A percentile compares a stretch with the other conserved stretches of the same genome.
These are phyloP conservation scores for Porodaedalea pini DNA, from an alignment of 1,284 basidiomycete species.

Conservation along the genomic window DNA sequence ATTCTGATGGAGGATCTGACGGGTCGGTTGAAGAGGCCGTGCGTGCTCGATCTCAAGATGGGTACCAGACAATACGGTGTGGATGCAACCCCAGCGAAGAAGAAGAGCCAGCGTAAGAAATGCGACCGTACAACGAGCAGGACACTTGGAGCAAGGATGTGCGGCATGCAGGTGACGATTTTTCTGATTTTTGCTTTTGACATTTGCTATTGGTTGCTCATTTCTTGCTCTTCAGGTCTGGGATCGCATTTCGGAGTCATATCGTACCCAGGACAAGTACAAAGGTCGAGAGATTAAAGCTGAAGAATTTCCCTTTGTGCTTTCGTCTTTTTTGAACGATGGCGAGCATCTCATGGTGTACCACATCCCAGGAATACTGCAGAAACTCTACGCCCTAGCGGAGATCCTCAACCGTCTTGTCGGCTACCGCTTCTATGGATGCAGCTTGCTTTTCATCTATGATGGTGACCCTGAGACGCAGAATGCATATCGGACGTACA, in stretches of 20 bases:
- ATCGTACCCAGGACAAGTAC: slow-evolving; percentile 96
- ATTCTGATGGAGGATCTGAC: slow-evolving; percentile 99
- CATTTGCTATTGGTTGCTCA: slow-evolving; percentile 7
- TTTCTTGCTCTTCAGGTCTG: slow-evolving; percentile 64
- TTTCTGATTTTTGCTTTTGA: slow-evolving; percentile 10
- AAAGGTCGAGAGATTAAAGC: slow-evolving; percentile 86
- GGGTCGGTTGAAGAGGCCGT: slow-evolving; percentile 88
- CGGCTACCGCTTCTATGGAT: slow-evolving; percentile 97
- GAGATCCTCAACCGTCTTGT: slow-evolving; percentile 83
- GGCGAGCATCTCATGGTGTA: slow-evolving; percentile 82
- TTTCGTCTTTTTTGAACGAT: slow-evolving; percentile 83
- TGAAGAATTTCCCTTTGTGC: slow-evolving; percentile 79
- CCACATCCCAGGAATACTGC: slow-evolving; percentile 89
- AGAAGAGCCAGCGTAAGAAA: slow-evolving; percentile 97
- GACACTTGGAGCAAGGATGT: slow-evolving; percentile 88
- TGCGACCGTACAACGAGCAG: slow-evolving; percentile 95
- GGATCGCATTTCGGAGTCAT: slow-evolving; percentile 79
- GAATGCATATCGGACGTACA: slow-evolving; percentile 59
- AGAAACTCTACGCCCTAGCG: slow-evolving; percentile 92
- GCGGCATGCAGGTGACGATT: slow-evolving; percentile 92
- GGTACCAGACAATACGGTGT: slow-evolving; percentile 98
- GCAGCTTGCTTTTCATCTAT: slow-evolving; percentile 95
- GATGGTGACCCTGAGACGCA: slow-evolving; percentile 92
- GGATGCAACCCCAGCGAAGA: slow-evolving; percentile 90
- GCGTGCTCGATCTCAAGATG: slow-evolving; percentile 99